Evolutionary conservation across 495 filamentous ascomycete species (phyloP).

Genomic region (Aspergillus carlsbadensis): DNA sequence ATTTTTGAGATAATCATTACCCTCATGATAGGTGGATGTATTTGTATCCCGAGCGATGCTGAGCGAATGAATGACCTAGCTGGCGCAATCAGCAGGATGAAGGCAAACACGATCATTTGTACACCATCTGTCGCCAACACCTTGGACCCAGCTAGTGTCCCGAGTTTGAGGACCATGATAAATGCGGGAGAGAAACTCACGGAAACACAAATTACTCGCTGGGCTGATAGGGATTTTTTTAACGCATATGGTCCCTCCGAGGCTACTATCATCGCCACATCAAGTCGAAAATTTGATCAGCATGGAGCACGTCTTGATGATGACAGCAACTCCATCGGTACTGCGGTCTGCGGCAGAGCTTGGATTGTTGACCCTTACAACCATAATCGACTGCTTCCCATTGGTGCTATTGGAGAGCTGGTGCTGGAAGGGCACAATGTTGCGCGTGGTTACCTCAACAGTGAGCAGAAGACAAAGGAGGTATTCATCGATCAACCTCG

Average conservation of each 20-base stretch:
- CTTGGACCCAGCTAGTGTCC: constrained; percentile 46
- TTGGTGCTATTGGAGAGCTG: constrained; percentile 65
- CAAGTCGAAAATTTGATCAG: constrained; percentile 36
- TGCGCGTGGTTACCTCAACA: constrained; percentile 57
- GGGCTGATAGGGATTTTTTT: constrained; percentile 42
- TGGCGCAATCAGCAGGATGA: constrained; percentile 38
- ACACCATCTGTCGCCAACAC: constrained; percentile 50
- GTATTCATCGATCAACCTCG: constrained; percentile 55
- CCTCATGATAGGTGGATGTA: constrained; percentile 60
- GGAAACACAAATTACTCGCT: constrained; percentile 38
- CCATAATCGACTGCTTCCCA: constrained; percentile 54
- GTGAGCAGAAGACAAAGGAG: constrained; percentile 53
- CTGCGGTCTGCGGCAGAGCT: constrained; percentile 34
- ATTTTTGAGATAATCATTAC: constrained; percentile 66
- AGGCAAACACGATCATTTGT: constrained; percentile 37
- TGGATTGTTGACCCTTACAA: constrained; percentile 64
- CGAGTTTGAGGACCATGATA: constrained; percentile 47
- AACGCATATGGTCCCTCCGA: constrained; percentile 59
- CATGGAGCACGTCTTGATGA: constrained; percentile 44
- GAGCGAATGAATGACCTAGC: constrained; percentile 51
- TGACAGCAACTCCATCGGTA: constrained; percentile 42
- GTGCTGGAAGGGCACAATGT: constrained; percentile 63
- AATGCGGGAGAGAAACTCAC: constrained; percentile 60
- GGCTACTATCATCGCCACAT: constrained; percentile 46
- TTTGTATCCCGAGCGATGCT: constrained; percentile 63